Evolutionary conservation across 1,284 basidiomycete species (phyloP).

Genomic region (Ustilago trichophora): DNA sequence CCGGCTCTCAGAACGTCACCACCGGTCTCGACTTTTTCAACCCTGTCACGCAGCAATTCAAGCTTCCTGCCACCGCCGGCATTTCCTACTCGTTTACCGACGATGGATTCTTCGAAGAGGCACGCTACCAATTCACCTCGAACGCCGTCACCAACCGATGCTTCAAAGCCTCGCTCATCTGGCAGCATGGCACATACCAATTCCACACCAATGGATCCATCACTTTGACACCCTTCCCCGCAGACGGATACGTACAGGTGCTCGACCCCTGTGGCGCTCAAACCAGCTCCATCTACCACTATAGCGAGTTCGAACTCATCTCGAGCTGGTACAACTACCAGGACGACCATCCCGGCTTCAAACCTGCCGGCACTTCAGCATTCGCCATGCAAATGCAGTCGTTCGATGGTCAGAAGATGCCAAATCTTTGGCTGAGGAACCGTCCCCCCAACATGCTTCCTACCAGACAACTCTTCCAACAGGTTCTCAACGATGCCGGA

Average conservation of each 20-base stretch:
- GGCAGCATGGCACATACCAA: constrained; percentile 63
- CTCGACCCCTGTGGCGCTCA: constrained; percentile 56
- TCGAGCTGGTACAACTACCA: constrained; percentile 53
- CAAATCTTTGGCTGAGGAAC: constrained; percentile 48
- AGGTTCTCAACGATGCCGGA: constrained; percentile 43
- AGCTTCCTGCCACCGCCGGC: constrained; percentile 51
- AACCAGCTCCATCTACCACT: constrained; percentile 46
- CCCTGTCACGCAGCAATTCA: constrained; percentile 59
- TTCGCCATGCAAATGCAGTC: constrained; percentile 52
- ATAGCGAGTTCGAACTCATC: constrained; percentile 56
- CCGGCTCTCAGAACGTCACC: constrained; percentile 56
- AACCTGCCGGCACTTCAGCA: constrained; percentile 16
- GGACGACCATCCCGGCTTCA: constrained; percentile 52
- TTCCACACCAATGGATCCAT: constrained; percentile 57
- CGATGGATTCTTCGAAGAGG: constrained; percentile 60
- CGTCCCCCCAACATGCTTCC: constrained; percentile 63
- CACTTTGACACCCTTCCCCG: constrained; percentile 48
- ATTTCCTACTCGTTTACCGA: constrained; percentile 63
- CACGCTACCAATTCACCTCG: constrained; percentile 52
- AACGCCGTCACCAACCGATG: constrained; percentile 56
- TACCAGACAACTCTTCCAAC: constrained; percentile 54
- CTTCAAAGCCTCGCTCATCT: constrained; percentile 61
- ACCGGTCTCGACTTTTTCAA: constrained; percentile 64
- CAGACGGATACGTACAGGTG: constrained; percentile 58
- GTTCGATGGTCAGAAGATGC: constrained; percentile 48